Conservation (phyloP, 1,284 basidiomycete species). For the Apiotrichum gracile region DNA sequence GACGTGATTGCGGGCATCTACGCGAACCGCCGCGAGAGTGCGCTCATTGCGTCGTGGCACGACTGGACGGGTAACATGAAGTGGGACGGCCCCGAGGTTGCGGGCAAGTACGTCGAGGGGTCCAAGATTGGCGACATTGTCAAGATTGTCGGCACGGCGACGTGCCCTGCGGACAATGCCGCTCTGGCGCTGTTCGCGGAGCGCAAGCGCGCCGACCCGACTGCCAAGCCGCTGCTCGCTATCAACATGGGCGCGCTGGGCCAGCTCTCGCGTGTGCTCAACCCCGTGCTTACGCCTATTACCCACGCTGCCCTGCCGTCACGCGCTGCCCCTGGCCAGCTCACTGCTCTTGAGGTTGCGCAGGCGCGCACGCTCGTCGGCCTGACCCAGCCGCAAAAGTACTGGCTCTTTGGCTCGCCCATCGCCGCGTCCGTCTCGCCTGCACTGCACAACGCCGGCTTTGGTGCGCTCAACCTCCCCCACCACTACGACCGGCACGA, state of each 20-base stretch:
- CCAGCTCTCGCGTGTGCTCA: constrained; percentile 83
- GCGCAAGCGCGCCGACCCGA: constrained; percentile 40
- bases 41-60: constrained; percentile 89
- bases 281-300: constrained; percentile 78
- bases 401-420: constrained; percentile 83
- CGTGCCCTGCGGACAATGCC: constrained; percentile 70
- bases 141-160: constrained; percentile 87
- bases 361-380: constrained; percentile 74
- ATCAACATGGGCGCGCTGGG: constrained; percentile 90
- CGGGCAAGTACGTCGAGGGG: constrained; percentile 64
- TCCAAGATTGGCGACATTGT: constrained; percentile 73
- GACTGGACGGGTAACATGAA: constrained; percentile 81
- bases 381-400: constrained; percentile 62
- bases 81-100: constrained; percentile 68
- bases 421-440: constrained; percentile 89
- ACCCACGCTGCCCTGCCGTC: constrained; percentile 78
- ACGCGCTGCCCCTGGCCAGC: constrained; percentile 86
- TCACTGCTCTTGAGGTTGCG: constrained; percentile 81
- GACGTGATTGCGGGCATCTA: constrained; percentile 59
- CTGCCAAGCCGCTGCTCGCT: constrained; percentile 74
- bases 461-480: constrained; percentile 73
- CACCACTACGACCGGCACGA: constrained; percentile 74
- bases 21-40: constrained; percentile 62
- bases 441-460: constrained; percentile 85
- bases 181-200: constrained; percentile 66